These are phyloP conservation scores for Macroventuria anomochaeta DNA, from an alignment of 2,329 filamentous ascomycete species.

Conservation along the genomic window DNA sequence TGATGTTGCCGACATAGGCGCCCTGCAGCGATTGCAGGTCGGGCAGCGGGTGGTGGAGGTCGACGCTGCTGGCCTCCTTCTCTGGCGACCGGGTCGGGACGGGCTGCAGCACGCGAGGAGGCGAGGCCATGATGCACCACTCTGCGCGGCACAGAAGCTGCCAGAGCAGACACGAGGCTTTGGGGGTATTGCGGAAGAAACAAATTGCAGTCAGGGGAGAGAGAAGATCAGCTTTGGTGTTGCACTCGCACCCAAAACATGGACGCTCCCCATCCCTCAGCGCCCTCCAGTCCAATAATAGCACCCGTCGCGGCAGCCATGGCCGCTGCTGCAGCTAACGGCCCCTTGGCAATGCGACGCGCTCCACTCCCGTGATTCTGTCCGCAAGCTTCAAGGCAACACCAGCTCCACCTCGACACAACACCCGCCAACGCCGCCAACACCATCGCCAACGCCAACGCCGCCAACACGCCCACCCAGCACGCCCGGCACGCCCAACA, in stretches of 20 bases:
- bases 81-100: conserved; percentile 24
- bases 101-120: conserved; percentile 17
- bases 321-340: conserved; percentile 4
- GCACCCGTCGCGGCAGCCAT: conserved; percentile 23
- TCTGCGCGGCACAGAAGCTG: conserved; percentile 1
- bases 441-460: neutral
- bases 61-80: conserved; percentile 18
- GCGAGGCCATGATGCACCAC: conserved; percentile 25
- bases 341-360: neutral
- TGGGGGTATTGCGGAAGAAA: too few relatives aligned
- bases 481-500: too few relatives aligned
- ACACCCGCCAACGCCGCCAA: neutral
- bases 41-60: conserved; percentile 63
- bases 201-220: conserved; percentile 20
- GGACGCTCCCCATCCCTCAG: conserved; percentile 2
- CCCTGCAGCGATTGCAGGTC: conserved; percentile 68
- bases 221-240: conserved; percentile 20
- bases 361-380: conserved; percentile 1
- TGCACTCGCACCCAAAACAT: conserved; percentile 23
- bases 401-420: neutral
- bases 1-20: conserved; percentile 70
- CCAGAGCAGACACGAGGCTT: conserved; percentile 4
- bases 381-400: too few relatives aligned
- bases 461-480: too few relatives aligned
- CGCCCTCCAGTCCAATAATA: conserved; percentile 30